Evolutionary conservation across 2,329 filamentous ascomycete genomes (phyloP).

Genomic region (Alternaria dauci): DNA sequence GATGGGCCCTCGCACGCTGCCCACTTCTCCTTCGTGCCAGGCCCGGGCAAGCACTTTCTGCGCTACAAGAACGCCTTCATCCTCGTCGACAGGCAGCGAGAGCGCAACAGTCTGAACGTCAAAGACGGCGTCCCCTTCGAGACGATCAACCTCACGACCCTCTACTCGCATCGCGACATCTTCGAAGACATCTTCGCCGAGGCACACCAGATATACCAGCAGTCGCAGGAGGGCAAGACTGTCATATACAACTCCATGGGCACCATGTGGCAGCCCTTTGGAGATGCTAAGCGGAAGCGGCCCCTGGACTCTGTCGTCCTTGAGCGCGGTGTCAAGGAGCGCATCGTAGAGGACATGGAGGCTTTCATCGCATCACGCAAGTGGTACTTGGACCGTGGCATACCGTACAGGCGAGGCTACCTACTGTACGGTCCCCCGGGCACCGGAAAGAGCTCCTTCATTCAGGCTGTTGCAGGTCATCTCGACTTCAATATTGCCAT

Average conservation of each 20-base stretch:
- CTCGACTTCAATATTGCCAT: constrained; percentile 93
- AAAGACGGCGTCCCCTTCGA: constrained; percentile 91
- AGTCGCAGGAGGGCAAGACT: constrained; percentile 89
- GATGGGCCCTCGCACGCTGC: constrained; percentile 76
- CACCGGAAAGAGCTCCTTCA: constrained; percentile 94
- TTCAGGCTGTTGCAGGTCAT: constrained; percentile 92
- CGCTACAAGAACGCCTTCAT: constrained; percentile 89
- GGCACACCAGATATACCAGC: constrained; percentile 80
- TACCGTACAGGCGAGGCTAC: constrained; percentile 90
- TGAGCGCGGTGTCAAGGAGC: constrained; percentile 82
- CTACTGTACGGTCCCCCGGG: constrained; percentile 88
- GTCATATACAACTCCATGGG: constrained; percentile 87
- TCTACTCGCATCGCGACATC: constrained; percentile 87
- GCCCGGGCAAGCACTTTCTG: constrained; percentile 87
- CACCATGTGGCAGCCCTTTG: constrained; percentile 85
- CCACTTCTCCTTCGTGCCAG: constrained; percentile 87
- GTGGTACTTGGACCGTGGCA: constrained; percentile 95
- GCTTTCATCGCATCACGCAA: constrained; percentile 81
- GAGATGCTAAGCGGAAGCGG: constrained; percentile 83
- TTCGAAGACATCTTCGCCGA: constrained; percentile 91
- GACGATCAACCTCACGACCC: constrained; percentile 87
- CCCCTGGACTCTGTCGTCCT: constrained; percentile 88
- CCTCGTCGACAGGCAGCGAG: constrained; percentile 84
- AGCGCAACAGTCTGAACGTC: constrained; percentile 77
- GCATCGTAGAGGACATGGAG: constrained; percentile 79